These are phyloP conservation scores for Volvox carteri DNA, from an alignment of 163 green algal genomes.

Conservation along the genomic window DNA sequence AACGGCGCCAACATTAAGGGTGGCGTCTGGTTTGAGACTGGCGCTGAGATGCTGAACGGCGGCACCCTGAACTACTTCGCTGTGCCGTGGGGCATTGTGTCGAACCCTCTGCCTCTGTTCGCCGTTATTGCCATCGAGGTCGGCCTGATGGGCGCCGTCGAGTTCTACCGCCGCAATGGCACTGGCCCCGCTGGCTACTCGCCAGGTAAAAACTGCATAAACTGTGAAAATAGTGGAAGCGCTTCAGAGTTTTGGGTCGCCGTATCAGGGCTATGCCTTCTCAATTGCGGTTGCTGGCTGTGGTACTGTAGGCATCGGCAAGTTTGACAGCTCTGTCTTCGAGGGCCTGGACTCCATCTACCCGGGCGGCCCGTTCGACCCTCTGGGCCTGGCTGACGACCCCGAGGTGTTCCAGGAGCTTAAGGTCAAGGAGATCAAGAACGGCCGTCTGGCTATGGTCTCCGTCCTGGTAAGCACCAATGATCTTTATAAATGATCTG, in stretches of 20 bases:
- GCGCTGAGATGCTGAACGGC: slow-evolving; percentile 92
- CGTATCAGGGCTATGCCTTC: too few species aligned
- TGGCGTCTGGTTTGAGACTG: slow-evolving; percentile 94
- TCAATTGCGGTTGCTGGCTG: too few species aligned
- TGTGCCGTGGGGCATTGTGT: slow-evolving; percentile 90
- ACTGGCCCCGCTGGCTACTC: slow-evolving; percentile 90
- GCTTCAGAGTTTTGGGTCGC: too few species aligned
- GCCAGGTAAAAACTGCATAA: slow-evolving; percentile 79
- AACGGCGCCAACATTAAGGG: slow-evolving; percentile 93
- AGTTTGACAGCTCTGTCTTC: slow-evolving; percentile 90
- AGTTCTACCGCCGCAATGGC: slow-evolving; percentile 86
- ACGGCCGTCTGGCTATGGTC: slow-evolving; percentile 90
- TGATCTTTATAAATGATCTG: background rate
- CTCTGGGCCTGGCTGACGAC: slow-evolving; percentile 92
- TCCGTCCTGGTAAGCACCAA: slow-evolving; percentile 75
- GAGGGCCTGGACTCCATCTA: slow-evolving; percentile 91
- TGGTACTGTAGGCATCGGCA: slow-evolving; percentile 80
- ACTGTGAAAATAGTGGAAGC: too few species aligned
- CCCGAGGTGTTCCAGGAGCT: slow-evolving; percentile 94
- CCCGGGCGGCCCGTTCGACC: slow-evolving; percentile 96
- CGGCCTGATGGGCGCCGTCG: slow-evolving; percentile 89
- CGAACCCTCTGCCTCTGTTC: slow-evolving; percentile 93
- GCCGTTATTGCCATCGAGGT: slow-evolving; percentile 84
- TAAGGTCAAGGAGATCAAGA: slow-evolving; percentile 98
- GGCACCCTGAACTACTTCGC: slow-evolving; percentile 97